These are phyloP conservation scores for Heliamphora pulchella DNA, from an alignment of 179 eudicot species.

Conservation along the genomic window DNA sequence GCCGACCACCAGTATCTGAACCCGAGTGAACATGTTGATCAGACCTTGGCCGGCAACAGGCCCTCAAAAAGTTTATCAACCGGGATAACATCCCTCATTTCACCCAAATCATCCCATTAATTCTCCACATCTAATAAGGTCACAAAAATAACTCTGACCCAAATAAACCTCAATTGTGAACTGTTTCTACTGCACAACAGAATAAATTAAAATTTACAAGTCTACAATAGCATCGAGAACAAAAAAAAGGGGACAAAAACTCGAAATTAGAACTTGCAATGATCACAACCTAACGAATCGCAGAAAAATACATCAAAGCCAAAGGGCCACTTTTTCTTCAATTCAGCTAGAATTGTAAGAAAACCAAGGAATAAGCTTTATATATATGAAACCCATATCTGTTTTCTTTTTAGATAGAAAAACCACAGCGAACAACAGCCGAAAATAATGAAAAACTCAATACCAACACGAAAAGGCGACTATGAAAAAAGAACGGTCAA, in stretches of 20 bases:
- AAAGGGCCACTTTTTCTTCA: not conserved
- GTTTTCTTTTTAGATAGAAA: slow-evolving; percentile 27
- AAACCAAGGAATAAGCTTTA: not conserved
- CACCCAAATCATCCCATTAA: slow-evolving; percentile 45
- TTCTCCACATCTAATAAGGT: slow-evolving; percentile 31
- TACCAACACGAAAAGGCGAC: slow-evolving; percentile 15
- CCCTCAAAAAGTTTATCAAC: slow-evolving; percentile 77
- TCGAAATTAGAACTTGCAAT: slow-evolving; percentile 2
- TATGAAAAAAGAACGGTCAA: slow-evolving; percentile 25
- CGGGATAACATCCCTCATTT: slow-evolving; percentile 90
- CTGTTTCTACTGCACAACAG: slow-evolving; percentile 15
- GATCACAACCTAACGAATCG: not conserved
- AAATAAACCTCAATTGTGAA: slow-evolving; percentile 10
- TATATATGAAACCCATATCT: slow-evolving; percentile 12
- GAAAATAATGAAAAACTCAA: slow-evolving; percentile 22
- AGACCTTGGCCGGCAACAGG: slow-evolving; percentile 78
- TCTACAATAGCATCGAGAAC: not conserved
- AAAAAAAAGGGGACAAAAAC: not conserved
- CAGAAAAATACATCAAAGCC: not conserved
- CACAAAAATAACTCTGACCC: slow-evolving; percentile 1
- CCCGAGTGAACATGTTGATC: slow-evolving; percentile 41
- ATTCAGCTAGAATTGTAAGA: not conserved
- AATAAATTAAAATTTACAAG: slow-evolving; percentile 9
- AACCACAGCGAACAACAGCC: slow-evolving; percentile 19
- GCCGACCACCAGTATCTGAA: slow-evolving; percentile 69